Conservation (phyloP, 2,329 filamentous ascomycete genomes). For the Ophiocordyceps camponoti-rufipedis region DNA sequence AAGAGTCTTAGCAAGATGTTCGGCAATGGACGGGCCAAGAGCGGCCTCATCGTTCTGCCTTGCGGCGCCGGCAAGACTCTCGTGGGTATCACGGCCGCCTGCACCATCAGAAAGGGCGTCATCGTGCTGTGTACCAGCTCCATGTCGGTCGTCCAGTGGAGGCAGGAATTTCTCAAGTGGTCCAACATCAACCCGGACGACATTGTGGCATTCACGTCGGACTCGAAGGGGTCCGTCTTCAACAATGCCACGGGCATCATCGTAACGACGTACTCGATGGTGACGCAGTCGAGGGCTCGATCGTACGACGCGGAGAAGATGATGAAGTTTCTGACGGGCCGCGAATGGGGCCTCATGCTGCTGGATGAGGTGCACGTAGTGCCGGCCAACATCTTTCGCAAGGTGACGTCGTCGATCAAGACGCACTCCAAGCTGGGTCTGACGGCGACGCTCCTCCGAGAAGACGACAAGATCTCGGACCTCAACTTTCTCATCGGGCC, state of each 20-base stretch:
- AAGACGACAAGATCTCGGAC: conserved; percentile 97
- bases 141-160: conserved; percentile 96
- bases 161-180: conserved; percentile 94
- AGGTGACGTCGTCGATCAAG: conserved; percentile 83
- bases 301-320: conserved; percentile 92
- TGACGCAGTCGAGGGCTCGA: conserved; percentile 74
- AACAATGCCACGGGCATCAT: conserved; percentile 86
- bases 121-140: conserved; percentile 93
- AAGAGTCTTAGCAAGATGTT: conserved; percentile 99
- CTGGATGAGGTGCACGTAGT: conserved; percentile 97
- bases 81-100: conserved; percentile 94
- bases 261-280: conserved; percentile 96
- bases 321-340: conserved; percentile 79
- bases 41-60: conserved; percentile 89
- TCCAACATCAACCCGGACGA: conserved; percentile 87
- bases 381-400: conserved; percentile 87
- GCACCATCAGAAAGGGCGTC: conserved; percentile 91
- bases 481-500: conserved; percentile 94
- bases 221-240: conserved; percentile 66
- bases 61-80: conserved; percentile 95
- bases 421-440: conserved; percentile 89
- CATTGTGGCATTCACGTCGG: conserved; percentile 86
- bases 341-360: conserved; percentile 96
- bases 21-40: conserved; percentile 90
- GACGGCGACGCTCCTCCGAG: conserved; percentile 81